phyloP scores from a whole-genome alignment of 140 eudicot genomes.

The Cichorium intybus region DNA sequence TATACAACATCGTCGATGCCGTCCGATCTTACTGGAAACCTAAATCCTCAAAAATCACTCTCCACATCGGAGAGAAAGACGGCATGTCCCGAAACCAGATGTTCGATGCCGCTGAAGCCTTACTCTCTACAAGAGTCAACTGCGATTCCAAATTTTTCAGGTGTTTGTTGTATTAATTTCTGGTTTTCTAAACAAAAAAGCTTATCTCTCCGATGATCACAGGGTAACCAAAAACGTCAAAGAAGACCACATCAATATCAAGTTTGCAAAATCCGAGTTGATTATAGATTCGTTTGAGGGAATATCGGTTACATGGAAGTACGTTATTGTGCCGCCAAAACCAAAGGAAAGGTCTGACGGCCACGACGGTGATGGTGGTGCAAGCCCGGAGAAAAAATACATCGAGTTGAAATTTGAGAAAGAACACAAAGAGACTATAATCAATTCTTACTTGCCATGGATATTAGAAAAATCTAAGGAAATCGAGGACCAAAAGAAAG shows the following conservation, averaged over 20 bases:
- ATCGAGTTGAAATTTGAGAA: conserved; percentile 39
- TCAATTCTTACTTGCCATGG: conserved; percentile 23
- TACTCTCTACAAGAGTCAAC: conserved; percentile 30
- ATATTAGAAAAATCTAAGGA: conserved; percentile 24
- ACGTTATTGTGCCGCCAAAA: conserved; percentile 19
- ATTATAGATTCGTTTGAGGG: conserved; percentile 29
- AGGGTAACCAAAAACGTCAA: conserved; percentile 25
- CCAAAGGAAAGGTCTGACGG: background rate
- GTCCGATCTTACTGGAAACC: conserved; percentile 35
- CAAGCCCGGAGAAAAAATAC: conserved; percentile 14
- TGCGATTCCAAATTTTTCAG: conserved; percentile 34
- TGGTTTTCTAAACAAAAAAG: too few species aligned
- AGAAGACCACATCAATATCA: conserved; percentile 28
- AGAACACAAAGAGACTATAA: conserved; percentile 26
- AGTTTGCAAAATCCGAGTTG: conserved; percentile 35
- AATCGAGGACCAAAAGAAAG: conserved; percentile 30
- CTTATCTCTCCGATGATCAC: background rate
- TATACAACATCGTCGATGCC: conserved; percentile 18
- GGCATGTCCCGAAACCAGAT: conserved; percentile 37
- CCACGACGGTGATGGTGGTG: too few species aligned
- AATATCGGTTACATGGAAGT: conserved; percentile 32
- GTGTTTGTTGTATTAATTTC: background rate
- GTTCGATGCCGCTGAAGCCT: conserved; percentile 35
- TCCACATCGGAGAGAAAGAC: conserved; percentile 32
- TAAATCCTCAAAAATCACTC: conserved; percentile 27